Percentiles rank a stretch among this genome's conserved stretches.
These are phyloP conservation scores for Microsporum canis DNA, from an alignment of 2,329 filamentous ascomycete genomes.

Conservation along the genomic window DNA sequence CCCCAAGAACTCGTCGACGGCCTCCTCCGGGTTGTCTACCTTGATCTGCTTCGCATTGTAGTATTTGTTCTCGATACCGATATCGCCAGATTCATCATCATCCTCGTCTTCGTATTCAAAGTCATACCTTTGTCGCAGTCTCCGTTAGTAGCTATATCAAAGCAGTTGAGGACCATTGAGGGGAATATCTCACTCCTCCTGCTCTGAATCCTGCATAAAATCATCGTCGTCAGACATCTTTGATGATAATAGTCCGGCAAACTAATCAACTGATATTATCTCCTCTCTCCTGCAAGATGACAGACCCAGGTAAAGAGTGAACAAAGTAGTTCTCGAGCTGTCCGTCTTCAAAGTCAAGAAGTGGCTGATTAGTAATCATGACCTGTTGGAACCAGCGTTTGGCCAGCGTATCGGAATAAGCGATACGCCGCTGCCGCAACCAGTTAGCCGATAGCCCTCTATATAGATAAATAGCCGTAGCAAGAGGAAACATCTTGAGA, in stretches of 20 bases:
- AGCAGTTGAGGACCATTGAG: neutral
- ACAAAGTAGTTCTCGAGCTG: neutral
- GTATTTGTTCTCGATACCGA: slow-evolving; percentile 98
- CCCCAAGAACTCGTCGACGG: slow-evolving; percentile 83
- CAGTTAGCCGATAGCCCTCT: too few species aligned
- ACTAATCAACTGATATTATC: neutral
- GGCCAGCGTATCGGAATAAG: too few species aligned
- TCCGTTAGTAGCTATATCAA: neutral
- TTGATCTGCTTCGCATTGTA: slow-evolving; percentile 99
- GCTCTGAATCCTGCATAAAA: slow-evolving; percentile 86
- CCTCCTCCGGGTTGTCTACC: slow-evolving; percentile 70
- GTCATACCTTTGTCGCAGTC: slow-evolving; percentile 53
- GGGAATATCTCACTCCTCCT: slow-evolving; percentile 56
- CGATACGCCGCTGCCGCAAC: too few species aligned
- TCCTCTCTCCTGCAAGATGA: neutral
- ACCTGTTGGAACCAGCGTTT: too few species aligned
- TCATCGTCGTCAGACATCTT: slow-evolving; percentile 72
- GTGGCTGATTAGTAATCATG: too few species aligned
- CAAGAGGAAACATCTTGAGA: too few species aligned
- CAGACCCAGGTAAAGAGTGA: neutral
- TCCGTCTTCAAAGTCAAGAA: neutral
- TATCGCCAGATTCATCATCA: slow-evolving; percentile 74
- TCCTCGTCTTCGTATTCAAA: slow-evolving; percentile 96
- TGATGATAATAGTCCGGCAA: neutral
- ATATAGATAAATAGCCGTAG: neutral